These are phyloP conservation scores for Gentiana macrophylla DNA, from an alignment of 257 asterid species.

Conservation along the genomic window DNA sequence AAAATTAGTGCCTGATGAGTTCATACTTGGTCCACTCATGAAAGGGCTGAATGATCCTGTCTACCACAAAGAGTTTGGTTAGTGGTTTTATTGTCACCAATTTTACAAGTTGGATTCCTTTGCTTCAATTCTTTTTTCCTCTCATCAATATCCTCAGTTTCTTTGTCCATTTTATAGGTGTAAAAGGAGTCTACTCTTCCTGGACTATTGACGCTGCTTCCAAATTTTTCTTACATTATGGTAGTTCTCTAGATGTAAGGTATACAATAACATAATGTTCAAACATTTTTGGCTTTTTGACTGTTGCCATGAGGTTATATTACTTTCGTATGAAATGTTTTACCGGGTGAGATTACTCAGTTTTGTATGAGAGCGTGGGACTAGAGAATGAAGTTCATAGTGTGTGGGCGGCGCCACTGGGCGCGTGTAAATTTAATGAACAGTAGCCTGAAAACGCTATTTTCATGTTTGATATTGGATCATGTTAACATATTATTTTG, in stretches of 20 bases:
- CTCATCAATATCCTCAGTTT: background rate
- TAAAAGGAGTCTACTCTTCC: slow-evolving; percentile 73
- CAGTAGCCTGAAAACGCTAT: too few species aligned
- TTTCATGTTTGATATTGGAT: too few species aligned
- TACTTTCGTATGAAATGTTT: background rate
- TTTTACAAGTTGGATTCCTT: background rate
- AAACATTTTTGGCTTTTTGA: background rate
- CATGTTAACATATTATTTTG: too few species aligned
- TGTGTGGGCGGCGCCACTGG: too few species aligned
- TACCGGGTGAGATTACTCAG: background rate
- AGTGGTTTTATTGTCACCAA: slow-evolving; percentile 23
- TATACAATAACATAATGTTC: slow-evolving; percentile 13
- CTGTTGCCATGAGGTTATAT: background rate
- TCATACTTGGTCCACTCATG: slow-evolving; percentile 72
- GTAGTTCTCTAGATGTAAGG: slow-evolving; percentile 60
- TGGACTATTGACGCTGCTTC: slow-evolving; percentile 59
- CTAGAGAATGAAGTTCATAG: too few species aligned
- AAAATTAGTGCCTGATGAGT: slow-evolving; percentile 49
- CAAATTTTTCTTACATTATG: slow-evolving; percentile 45
- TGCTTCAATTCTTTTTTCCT: background rate
- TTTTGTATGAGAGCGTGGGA: too few species aligned
- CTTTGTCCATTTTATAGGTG: slow-evolving; percentile 27
- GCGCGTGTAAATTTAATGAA: too few species aligned
- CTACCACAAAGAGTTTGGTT: slow-evolving; percentile 88
- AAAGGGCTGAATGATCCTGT: slow-evolving; percentile 87